Percentiles rank a stretch among this genome's conserved stretches.
These are phyloP conservation scores for Zoysia matrella DNA, from an alignment of 202 grass and related monocot genomes.

Conservation along the genomic window DNA sequence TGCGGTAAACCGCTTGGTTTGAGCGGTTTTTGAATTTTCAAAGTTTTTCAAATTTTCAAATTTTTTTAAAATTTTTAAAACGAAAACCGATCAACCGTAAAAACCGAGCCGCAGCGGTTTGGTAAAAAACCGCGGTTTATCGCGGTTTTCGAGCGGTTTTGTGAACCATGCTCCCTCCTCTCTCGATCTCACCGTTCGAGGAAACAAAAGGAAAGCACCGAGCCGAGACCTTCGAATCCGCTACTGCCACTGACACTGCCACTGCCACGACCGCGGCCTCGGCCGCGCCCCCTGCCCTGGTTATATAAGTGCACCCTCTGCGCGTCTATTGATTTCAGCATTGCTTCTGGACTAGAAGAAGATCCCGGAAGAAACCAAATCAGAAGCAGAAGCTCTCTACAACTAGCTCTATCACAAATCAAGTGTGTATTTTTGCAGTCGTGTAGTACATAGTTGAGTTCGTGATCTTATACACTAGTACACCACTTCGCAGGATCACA, in stretches of 20 bases:
- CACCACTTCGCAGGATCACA: background rate
- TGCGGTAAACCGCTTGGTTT: too few species aligned
- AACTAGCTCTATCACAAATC: slow-evolving; percentile 7
- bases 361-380: slow-evolving; percentile 76
- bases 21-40: too few species aligned
- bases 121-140: too few species aligned
- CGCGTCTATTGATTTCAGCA: slow-evolving; percentile 61
- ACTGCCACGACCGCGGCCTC: slow-evolving; percentile 50
- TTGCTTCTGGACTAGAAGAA: slow-evolving; percentile 54
- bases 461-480: background rate
- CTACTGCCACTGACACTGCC: slow-evolving; percentile 21
- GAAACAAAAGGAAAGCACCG: slow-evolving; percentile 44
- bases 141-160: too few species aligned
- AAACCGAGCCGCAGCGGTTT: too few species aligned
- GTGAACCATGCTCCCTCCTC: too few species aligned
- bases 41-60: too few species aligned
- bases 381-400: slow-evolving; percentile 35
- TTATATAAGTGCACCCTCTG: slow-evolving; percentile 53
- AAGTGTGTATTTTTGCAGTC: slow-evolving; percentile 5
- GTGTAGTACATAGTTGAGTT: too few species aligned
- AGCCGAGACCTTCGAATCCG: too few species aligned
- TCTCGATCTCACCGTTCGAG: slow-evolving; percentile 33
- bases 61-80: too few species aligned
- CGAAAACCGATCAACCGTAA: too few species aligned
- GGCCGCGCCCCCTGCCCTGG: slow-evolving; percentile 5